Evolutionary conservation across 1,284 basidiomycete genomes (phyloP).

Genomic region (Apiotrichum sp.): DNA sequence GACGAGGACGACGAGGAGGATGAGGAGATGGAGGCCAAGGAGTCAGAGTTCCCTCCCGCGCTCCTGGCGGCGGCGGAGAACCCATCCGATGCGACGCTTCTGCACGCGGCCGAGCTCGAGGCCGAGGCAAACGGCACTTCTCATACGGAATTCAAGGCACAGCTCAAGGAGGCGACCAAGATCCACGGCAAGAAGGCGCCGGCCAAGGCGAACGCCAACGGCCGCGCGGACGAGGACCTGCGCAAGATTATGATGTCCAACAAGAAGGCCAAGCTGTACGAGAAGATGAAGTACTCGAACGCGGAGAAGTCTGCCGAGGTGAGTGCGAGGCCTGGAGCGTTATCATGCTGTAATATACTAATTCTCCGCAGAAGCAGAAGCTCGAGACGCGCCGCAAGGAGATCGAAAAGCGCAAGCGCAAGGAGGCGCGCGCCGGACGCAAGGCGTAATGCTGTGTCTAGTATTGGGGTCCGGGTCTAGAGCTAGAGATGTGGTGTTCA

Average conservation of each 20-base stretch:
- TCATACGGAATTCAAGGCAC: slow-evolving; percentile 72
- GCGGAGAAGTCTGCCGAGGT: slow-evolving; percentile 77
- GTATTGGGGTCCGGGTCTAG: background rate
- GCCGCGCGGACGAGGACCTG: slow-evolving; percentile 70
- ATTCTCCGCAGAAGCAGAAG: slow-evolving; percentile 51
- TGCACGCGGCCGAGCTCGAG: slow-evolving; percentile 84
- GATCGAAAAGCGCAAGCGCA: slow-evolving; percentile 58
- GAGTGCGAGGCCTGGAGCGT: slow-evolving; percentile 32
- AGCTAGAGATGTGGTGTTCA: slow-evolving; percentile 1
- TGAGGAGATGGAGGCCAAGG: slow-evolving; percentile 40
- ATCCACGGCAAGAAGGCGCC: slow-evolving; percentile 40
- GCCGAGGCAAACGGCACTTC: slow-evolving; percentile 87
- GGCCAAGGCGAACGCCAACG: slow-evolving; percentile 23
- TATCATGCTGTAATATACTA: no score
- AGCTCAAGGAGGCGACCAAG: slow-evolving; percentile 64
- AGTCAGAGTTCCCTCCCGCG: slow-evolving; percentile 48
- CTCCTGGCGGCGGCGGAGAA: slow-evolving; percentile 55
- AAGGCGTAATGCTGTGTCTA: background rate
- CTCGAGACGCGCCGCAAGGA: slow-evolving; percentile 58
- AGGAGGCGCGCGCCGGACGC: slow-evolving; percentile 31
- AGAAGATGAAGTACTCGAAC: slow-evolving; percentile 87
- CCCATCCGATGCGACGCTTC: slow-evolving; percentile 60
- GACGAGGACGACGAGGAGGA: slow-evolving; percentile 40
- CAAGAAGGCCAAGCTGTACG: slow-evolving; percentile 91
- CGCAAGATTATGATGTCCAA: slow-evolving; percentile 99